Evolutionary conservation across 164 flowering plant species (phyloP).

Genomic region (Vitis labrusca): DNA sequence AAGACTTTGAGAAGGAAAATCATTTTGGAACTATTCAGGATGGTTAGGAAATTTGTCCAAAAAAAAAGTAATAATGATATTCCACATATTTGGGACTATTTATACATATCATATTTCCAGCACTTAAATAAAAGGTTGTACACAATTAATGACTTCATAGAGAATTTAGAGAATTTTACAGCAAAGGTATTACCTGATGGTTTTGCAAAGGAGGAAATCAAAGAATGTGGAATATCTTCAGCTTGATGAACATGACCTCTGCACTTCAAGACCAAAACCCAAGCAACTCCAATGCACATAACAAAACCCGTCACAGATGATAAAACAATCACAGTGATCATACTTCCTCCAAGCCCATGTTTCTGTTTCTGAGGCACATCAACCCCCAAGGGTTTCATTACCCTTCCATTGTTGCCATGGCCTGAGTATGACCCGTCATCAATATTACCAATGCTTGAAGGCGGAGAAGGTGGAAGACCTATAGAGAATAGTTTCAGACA

Average conservation of each 20-base stretch:
- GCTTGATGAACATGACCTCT: slow-evolving; percentile 17
- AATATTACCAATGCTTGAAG: slow-evolving; percentile 27
- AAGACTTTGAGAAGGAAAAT: too few species aligned
- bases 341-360: slow-evolving; percentile 23
- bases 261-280: slow-evolving; percentile 34
- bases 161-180: too few species aligned
- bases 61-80: neutral
- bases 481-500: slow-evolving; percentile 12
- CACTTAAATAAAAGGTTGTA: too few species aligned
- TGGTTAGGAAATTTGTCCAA: neutral
- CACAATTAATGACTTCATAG: too few species aligned
- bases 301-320: slow-evolving; percentile 43
- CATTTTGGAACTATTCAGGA: too few species aligned
- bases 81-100: too few species aligned
- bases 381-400: slow-evolving; percentile 61
- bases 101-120: too few species aligned
- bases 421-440: slow-evolving; percentile 30
- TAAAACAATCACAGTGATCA: slow-evolving; percentile 35
- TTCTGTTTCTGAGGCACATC: slow-evolving; percentile 35
- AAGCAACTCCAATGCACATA: slow-evolving; percentile 29
- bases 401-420: slow-evolving; percentile 24
- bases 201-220: slow-evolving; percentile 24
- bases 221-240: slow-evolving; percentile 19
- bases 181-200: slow-evolving; percentile 28
- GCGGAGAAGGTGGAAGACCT: slow-evolving; percentile 77